These are phyloP conservation scores for Cocos nucifera DNA, from an alignment of 176 grass and related monocot species.

Conservation along the genomic window DNA sequence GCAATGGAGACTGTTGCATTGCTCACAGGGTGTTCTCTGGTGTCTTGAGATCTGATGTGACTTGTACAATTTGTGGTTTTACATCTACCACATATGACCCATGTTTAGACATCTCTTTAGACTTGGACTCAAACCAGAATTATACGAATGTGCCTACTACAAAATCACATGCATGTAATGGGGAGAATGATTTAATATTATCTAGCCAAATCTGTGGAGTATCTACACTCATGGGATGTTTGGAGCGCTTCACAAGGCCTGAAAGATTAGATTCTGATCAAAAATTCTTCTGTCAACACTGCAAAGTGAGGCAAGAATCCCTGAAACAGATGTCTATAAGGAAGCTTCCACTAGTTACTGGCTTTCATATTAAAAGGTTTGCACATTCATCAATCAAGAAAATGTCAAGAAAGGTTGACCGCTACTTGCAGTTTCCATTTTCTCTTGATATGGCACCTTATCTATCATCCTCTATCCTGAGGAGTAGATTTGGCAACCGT, in stretches of 20 bases:
- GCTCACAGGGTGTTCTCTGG: constrained; percentile 92
- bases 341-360: constrained; percentile 82
- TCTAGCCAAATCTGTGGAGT: constrained; percentile 27
- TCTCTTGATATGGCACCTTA: constrained; percentile 83
- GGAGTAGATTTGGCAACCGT: constrained; percentile 73
- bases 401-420: constrained; percentile 79
- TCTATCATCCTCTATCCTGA: constrained; percentile 78
- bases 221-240: constrained; percentile 80
- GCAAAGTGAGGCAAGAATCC: constrained; percentile 84
- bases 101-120: constrained; percentile 85
- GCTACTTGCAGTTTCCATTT: constrained; percentile 88
- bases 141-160: constrained; percentile 21
- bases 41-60: constrained; percentile 92
- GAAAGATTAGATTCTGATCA: constrained; percentile 92
- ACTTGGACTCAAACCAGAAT: constrained; percentile 46
- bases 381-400: constrained; percentile 77
- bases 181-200: constrained; percentile 22
- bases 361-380: constrained; percentile 96
- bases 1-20: constrained; percentile 90
- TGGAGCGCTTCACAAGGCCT: constrained; percentile 86
- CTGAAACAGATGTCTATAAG: constrained; percentile 98
- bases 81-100: constrained; percentile 99
- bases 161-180: constrained; percentile 43
- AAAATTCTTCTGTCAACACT: constrained; percentile 88
- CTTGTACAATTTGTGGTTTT: constrained; percentile 85